phyloP scores from a whole-genome alignment of 75 land plant genomes.

The Pinus albicaulis region DNA sequence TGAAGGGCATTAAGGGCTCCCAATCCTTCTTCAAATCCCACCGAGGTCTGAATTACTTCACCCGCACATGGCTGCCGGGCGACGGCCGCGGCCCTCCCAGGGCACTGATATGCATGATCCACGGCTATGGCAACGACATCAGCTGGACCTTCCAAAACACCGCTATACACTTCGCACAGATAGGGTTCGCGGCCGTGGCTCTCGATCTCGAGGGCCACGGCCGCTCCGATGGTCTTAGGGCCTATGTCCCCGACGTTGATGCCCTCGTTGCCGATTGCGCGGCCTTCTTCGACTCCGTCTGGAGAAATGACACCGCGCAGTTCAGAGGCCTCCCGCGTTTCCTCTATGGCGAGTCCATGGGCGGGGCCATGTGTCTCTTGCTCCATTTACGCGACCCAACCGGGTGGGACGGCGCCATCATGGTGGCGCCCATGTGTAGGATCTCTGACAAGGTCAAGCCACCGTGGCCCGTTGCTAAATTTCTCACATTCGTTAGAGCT shows the following conservation, averaged over 20 bases:
- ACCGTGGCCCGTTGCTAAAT: constrained; percentile 65
- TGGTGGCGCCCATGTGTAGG: constrained; percentile 88
- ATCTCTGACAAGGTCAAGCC: constrained; percentile 76
- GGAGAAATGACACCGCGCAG: background rate
- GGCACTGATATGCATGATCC: constrained; percentile 75
- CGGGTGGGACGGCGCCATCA: constrained; percentile 63
- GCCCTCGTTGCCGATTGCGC: constrained; percentile 47
- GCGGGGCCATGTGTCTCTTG: constrained; percentile 74
- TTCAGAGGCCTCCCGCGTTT: constrained; percentile 49
- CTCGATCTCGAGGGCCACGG: constrained; percentile 83
- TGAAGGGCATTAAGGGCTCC: constrained; percentile 26
- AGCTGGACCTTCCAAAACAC: constrained; percentile 88
- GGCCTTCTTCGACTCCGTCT: constrained; percentile 44
- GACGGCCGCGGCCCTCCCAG: constrained; percentile 10
- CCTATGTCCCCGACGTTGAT: constrained; percentile 55
- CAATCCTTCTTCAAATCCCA: constrained; percentile 36
- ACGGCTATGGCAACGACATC: constrained; percentile 89
- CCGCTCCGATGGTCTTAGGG: constrained; percentile 59
- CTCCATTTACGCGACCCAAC: constrained; percentile 45
- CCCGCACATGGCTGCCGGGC: constrained; percentile 56
- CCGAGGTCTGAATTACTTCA: constrained; percentile 54
- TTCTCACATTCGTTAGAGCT: constrained; percentile 41
- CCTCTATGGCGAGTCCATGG: constrained; percentile 84
- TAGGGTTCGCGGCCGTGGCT: constrained; percentile 68
- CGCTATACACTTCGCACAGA: constrained; percentile 66